A percentile compares a stretch with the other conserved stretches of the same genome.
These are phyloP conservation scores for Cladophialophora yegresii DNA, from an alignment of 2,329 filamentous ascomycete genomes.

Conservation along the genomic window DNA sequence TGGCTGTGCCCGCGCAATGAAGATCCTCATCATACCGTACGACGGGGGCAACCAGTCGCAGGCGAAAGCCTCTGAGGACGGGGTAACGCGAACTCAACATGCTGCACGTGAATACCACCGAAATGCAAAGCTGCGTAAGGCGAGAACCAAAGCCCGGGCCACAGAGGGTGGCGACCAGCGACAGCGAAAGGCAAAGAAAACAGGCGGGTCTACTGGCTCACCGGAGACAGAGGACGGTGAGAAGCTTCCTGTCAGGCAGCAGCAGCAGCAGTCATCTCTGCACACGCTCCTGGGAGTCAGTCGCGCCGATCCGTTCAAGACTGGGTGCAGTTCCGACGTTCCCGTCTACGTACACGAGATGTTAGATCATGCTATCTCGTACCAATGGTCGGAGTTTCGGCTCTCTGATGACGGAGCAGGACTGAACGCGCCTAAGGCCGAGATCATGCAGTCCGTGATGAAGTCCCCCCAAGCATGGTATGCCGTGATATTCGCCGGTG, in stretches of 20 bases:
- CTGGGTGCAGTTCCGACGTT: neutral
- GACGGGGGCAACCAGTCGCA: constrained; percentile 2
- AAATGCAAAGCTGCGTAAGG: constrained; percentile 5
- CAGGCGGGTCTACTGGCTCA: neutral
- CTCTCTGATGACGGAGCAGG: neutral
- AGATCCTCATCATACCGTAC: constrained; percentile 5
- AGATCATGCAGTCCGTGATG: constrained; percentile 6
- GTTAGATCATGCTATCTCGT: constrained; percentile 6
- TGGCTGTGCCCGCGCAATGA: neutral
- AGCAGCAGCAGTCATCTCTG: neutral
- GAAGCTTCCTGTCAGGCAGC: neutral
- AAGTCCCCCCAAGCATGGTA: constrained; percentile 6
- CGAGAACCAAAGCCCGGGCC: neutral
- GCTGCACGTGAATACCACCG: constrained; percentile 9
- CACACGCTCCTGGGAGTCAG: neutral
- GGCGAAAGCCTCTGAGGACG: neutral
- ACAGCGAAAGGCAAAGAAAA: neutral
- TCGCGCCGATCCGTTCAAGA: constrained; percentile 4
- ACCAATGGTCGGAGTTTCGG: constrained; percentile 6
- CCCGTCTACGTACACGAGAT: constrained; percentile 3
- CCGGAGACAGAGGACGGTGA: neutral
- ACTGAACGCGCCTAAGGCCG: constrained; percentile 1
- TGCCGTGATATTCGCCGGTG: constrained; percentile 2
- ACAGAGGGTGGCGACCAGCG: neutral
- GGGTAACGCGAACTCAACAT: constrained; percentile 2